A percentile compares a stretch with the other conserved stretches of the same genome.
Evolutionary conservation across 208 protist genomes (phyloP).

Genomic region (Acanthamoeba polyphaga): DNA sequence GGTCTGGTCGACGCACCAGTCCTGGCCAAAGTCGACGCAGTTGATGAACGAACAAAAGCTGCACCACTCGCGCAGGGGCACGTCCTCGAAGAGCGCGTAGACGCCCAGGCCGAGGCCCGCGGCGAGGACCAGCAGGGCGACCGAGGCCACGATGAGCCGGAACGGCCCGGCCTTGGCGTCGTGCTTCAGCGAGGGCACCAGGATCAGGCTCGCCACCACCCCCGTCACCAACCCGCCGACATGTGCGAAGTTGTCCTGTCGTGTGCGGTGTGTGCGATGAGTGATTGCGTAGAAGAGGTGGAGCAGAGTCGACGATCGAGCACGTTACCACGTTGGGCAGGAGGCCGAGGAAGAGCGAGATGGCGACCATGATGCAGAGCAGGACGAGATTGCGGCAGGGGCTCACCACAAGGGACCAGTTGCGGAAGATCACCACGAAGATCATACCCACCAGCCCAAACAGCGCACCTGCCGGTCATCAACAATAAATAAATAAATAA

Average conservation of each 20-base stretch:
- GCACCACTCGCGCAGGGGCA: constrained; percentile 40
- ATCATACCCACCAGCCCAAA: constrained; percentile 28
- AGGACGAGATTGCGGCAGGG: neutral
- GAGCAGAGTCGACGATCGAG: neutral
- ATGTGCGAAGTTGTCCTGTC: constrained; percentile 73
- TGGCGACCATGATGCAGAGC: constrained; percentile 36
- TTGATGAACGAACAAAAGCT: constrained; percentile 20
- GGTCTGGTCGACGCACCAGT: neutral
- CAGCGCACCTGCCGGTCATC: neutral
- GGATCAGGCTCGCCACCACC: constrained; percentile 15
- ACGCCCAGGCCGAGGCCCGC: constrained; percentile 19
- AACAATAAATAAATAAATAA: neutral
- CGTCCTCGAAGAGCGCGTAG: constrained; percentile 39
- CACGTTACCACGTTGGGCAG: constrained; percentile 29
- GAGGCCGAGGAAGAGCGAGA: constrained; percentile 39
- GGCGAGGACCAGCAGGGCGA: neutral
- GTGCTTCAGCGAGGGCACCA: constrained; percentile 25
- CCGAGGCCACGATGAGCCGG: neutral
- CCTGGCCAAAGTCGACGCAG: constrained; percentile 47
- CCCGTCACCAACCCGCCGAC: constrained; percentile 55
- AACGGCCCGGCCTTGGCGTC: neutral
- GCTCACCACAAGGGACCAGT: neutral
- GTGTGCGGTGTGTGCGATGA: neutral
- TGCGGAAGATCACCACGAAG: constrained; percentile 21
- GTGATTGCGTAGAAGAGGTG: no score